Percentiles rank a stretch among this genome's conserved stretches.
phyloP scores from a whole-genome alignment of 805 yeast species.

The Starmerella apicola region DNA sequence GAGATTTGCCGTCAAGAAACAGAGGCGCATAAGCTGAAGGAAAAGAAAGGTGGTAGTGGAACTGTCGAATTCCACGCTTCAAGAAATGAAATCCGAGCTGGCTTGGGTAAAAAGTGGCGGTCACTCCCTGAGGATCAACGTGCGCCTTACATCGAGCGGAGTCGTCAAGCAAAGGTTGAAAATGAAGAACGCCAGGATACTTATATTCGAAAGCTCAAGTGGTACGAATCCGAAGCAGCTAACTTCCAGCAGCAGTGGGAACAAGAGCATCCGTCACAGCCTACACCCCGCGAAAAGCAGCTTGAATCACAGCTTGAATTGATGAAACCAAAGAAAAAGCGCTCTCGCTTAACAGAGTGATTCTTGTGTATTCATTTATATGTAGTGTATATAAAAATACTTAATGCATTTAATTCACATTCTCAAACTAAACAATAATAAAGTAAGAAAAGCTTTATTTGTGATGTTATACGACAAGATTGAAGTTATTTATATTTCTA shows the following conservation, averaged over 20 bases:
- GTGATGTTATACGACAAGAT: too few species aligned
- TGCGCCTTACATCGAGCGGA: slow-evolving; percentile 28
- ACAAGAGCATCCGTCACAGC: slow-evolving; percentile 25
- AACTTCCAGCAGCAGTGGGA: slow-evolving; percentile 30
- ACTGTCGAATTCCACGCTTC: slow-evolving; percentile 26
- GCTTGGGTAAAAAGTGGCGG: slow-evolving; percentile 32
- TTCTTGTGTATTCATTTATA: neutral
- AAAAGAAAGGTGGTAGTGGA: slow-evolving; percentile 7
- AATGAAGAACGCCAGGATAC: slow-evolving; percentile 27
- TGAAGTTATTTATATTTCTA: slow-evolving; percentile 1
- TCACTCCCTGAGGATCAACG: slow-evolving; percentile 29
- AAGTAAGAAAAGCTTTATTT: too few species aligned
- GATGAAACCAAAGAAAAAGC: slow-evolving; percentile 10
- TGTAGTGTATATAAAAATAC: neutral
- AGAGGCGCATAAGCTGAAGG: slow-evolving; percentile 25
- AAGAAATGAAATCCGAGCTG: slow-evolving; percentile 31
- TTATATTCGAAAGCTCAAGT: slow-evolving; percentile 24
- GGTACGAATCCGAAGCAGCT: slow-evolving; percentile 30
- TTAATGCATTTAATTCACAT: neutral
- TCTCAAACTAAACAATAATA: neutral
- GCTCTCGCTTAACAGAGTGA: slow-evolving; percentile 13
- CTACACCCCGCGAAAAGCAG: slow-evolving; percentile 18
- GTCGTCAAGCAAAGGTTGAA: slow-evolving; percentile 26
- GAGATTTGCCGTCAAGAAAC: slow-evolving; percentile 29
- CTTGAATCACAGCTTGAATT: slow-evolving; percentile 15